Evolutionary conservation across 805 yeast species (phyloP).

Genomic region (Jamesozyma hellenica): DNA sequence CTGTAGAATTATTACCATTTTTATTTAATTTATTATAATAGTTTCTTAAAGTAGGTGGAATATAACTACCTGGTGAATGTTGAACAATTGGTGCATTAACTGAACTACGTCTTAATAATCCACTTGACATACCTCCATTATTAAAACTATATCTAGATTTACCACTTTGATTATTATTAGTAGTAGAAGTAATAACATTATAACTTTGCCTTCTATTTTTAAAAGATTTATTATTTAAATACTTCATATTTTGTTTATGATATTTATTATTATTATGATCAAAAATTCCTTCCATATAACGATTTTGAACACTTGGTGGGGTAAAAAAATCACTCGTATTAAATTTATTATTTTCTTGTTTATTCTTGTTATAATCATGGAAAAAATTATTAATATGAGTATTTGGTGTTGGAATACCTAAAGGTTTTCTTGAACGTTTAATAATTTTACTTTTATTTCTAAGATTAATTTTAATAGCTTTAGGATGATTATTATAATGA

Average conservation of each 20-base stretch:
- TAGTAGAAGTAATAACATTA: conserved; percentile 16
- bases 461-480: conserved; percentile 21
- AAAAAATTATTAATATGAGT: conserved; percentile 34
- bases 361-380: conserved; percentile 27
- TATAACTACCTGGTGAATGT: conserved; percentile 44
- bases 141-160: conserved; percentile 7
- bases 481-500: conserved; percentile 8
- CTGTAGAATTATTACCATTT: conserved; percentile 5
- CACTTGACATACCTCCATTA: conserved; percentile 3
- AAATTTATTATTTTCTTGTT: conserved; percentile 26
- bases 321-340: conserved; percentile 69
- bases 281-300: conserved; percentile 57
- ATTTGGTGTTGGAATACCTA: conserved; percentile 54
- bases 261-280: conserved; percentile 23
- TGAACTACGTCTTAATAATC: conserved; percentile 6
- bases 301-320: conserved; percentile 62
- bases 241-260: conserved; percentile 11
- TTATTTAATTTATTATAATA: conserved; percentile 1
- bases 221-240: conserved; percentile 2
- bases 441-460: conserved; percentile 20
- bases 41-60: conserved; percentile 59
- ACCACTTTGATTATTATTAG: conserved; percentile 7
- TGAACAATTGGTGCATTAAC: conserved; percentile 1
- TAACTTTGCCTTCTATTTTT: conserved; percentile 17
- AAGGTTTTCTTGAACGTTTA: conserved; percentile 42